Evolutionary conservation across 306 rosid species (phyloP).

Genomic region (Cicer pinnatifidum): DNA sequence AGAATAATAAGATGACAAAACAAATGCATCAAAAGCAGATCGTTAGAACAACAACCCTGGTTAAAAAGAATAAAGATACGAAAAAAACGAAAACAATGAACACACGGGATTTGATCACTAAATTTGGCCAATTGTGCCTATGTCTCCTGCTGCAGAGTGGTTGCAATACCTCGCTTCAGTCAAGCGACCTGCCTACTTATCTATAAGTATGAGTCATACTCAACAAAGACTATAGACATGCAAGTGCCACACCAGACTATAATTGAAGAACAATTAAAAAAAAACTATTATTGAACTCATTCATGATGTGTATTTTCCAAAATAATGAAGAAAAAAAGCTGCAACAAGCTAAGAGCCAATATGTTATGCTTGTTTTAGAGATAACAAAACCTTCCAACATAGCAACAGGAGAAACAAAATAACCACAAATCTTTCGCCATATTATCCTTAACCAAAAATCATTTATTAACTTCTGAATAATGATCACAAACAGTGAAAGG

Average conservation of each 20-base stretch:
- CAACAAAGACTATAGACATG: conserved; percentile 1
- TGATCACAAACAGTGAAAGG: conserved; percentile 23
- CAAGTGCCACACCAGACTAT: conserved; percentile 9
- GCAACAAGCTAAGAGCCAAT: neutral
- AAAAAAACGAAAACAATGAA: no score
- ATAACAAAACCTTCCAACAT: neutral
- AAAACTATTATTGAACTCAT: conserved; percentile 15
- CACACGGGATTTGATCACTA: no score
- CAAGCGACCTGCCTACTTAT: no score
- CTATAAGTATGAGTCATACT: no score
- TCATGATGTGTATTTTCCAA: conserved; percentile 15
- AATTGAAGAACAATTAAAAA: conserved; percentile 1
- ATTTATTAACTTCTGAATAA: neutral
- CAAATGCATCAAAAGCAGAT: conserved; percentile 2
- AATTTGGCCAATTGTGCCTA: no score
- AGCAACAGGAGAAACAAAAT: conserved; percentile 14
- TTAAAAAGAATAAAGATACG: no score
- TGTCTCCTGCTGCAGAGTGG: no score
- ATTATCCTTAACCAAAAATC: neutral
- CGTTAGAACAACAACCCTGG: no score
- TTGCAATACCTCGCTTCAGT: no score
- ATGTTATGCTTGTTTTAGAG: no score
- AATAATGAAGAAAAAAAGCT: neutral
- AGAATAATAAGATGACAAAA: conserved; percentile 19
- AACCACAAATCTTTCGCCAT: neutral